Percentiles rank a stretch among this genome's conserved stretches.
Conservation (phyloP, 1,284 basidiomycete genomes). For the Butyriboletus appendiculatus region DNA sequence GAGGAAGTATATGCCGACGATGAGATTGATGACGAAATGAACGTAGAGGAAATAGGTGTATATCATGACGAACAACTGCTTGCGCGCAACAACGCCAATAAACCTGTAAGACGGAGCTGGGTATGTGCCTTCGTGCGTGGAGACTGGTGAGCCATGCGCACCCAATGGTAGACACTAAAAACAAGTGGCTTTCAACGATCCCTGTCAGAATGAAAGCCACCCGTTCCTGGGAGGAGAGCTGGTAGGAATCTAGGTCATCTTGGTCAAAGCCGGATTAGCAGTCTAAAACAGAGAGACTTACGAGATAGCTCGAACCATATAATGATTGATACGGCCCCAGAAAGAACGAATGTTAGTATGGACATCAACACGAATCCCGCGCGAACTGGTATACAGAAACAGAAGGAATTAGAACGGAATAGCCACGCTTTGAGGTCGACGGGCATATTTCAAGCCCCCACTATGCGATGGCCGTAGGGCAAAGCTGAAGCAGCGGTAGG, state of each 20-base stretch:
- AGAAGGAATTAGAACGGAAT: slow-evolving; percentile 46
- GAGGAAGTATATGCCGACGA: slow-evolving; percentile 53
- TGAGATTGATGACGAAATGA: slow-evolving; percentile 59
- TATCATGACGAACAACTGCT: slow-evolving; percentile 56
- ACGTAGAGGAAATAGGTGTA: slow-evolving; percentile 59
- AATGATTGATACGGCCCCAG: slow-evolving; percentile 50
- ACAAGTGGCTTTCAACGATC: slow-evolving; percentile 51
- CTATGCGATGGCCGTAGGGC: slow-evolving; percentile 1
- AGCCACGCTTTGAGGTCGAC: slow-evolving; percentile 25
- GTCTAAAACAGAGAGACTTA: slow-evolving; percentile 35
- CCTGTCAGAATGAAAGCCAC: slow-evolving; percentile 49
- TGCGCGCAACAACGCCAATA: slow-evolving; percentile 58
- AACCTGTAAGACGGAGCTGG: slow-evolving; percentile 41
- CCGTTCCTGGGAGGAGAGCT: slow-evolving; percentile 41
- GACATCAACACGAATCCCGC: slow-evolving; percentile 58
- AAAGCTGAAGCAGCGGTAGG: background rate
- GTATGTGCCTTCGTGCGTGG: background rate
- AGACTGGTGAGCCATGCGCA: slow-evolving; percentile 31
- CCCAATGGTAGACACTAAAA: slow-evolving; percentile 56
- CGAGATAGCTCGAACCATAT: slow-evolving; percentile 61
- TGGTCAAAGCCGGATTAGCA: background rate
- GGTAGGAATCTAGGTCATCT: slow-evolving; percentile 24
- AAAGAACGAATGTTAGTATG: slow-evolving; percentile 50
- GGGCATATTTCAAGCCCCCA: slow-evolving; percentile 17
- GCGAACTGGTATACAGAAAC: slow-evolving; percentile 66